Conservation (phyloP, 352 stramenopile genomes). For the Phytophthora sojae region DNA sequence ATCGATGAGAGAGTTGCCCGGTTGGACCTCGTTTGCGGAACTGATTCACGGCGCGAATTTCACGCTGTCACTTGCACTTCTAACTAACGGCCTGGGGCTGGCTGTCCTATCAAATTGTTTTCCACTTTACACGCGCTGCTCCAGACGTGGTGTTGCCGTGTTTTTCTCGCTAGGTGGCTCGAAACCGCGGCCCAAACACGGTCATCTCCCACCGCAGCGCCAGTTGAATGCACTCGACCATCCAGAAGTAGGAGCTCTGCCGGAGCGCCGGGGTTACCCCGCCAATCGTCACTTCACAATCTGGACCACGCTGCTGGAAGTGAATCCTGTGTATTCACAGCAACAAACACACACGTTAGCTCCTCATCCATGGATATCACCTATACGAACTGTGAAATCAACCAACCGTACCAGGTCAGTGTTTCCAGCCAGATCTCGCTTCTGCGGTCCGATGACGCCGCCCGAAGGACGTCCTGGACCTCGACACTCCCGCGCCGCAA, state of each 20-base stretch:
- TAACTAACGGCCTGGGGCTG: no score
- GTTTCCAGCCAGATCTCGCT: slow-evolving; percentile 36
- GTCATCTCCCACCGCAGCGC: slow-evolving; percentile 51
- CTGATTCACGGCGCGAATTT: no score
- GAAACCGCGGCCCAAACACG: slow-evolving; percentile 43
- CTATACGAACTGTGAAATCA: background rate
- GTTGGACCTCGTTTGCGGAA: no score
- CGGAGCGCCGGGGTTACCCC: slow-evolving; percentile 46
- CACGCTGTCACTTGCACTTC: no score
- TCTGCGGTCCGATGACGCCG: slow-evolving; percentile 7
- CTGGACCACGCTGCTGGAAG: slow-evolving; percentile 43
- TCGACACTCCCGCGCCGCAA: slow-evolving; percentile 42
- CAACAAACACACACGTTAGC: slow-evolving; percentile 11
- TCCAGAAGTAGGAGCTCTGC: slow-evolving; percentile 51
- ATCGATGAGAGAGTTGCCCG: no score
- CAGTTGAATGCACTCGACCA: slow-evolving; percentile 49
- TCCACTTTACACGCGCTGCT: background rate
- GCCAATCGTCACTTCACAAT: slow-evolving; percentile 44
- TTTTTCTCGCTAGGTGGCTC: slow-evolving; percentile 14
- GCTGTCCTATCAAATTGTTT: background rate
- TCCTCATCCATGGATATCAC: background rate
- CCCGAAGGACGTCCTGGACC: slow-evolving; percentile 33
- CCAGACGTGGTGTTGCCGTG: background rate
- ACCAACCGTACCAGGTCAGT: slow-evolving; percentile 32
- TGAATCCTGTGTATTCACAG: slow-evolving; percentile 26